phyloP scores from a whole-genome alignment of 1,284 basidiomycete genomes.

The Sanghuangporus weigelae region DNA sequence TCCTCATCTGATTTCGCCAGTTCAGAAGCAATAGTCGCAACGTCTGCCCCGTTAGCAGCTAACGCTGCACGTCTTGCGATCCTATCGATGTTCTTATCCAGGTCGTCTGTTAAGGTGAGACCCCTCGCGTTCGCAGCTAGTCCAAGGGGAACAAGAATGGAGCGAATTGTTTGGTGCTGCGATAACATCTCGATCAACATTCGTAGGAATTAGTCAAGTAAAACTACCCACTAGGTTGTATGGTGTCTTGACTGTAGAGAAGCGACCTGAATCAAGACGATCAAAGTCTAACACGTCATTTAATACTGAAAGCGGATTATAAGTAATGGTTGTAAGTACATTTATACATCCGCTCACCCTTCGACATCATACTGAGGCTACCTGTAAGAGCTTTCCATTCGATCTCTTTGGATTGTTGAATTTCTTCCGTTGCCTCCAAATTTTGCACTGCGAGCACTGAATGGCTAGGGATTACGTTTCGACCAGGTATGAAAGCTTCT shows the following conservation, averaged over 20 bases:
- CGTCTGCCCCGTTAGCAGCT: slow-evolving; percentile 43
- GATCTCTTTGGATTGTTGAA: slow-evolving; percentile 28
- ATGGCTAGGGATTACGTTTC: background rate
- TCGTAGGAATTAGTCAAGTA: background rate
- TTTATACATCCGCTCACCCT: slow-evolving; percentile 21
- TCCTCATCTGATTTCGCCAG: slow-evolving; percentile 44
- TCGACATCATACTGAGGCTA: slow-evolving; percentile 43
- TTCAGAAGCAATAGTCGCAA: slow-evolving; percentile 31
- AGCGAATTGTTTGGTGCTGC: slow-evolving; percentile 79
- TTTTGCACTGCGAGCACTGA: slow-evolving; percentile 43
- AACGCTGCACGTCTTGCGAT: slow-evolving; percentile 53
- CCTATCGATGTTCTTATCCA: slow-evolving; percentile 73
- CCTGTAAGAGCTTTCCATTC: slow-evolving; percentile 40
- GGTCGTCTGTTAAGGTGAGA: slow-evolving; percentile 60
- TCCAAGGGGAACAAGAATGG: slow-evolving; percentile 71
- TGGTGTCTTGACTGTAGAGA: slow-evolving; percentile 55
- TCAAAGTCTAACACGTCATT: slow-evolving; percentile 47
- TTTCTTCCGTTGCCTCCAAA: slow-evolving; percentile 32
- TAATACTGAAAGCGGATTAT: slow-evolving; percentile 35
- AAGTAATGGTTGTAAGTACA: slow-evolving; percentile 1
- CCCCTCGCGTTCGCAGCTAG: slow-evolving; percentile 70
- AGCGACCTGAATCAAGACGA: slow-evolving; percentile 76
- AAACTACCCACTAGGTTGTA: background rate
- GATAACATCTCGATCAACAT: slow-evolving; percentile 48
- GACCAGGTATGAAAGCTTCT: background rate